These are phyloP conservation scores for Globisporangium cederbergense DNA, from an alignment of 352 stramenopile species.

Conservation along the genomic window DNA sequence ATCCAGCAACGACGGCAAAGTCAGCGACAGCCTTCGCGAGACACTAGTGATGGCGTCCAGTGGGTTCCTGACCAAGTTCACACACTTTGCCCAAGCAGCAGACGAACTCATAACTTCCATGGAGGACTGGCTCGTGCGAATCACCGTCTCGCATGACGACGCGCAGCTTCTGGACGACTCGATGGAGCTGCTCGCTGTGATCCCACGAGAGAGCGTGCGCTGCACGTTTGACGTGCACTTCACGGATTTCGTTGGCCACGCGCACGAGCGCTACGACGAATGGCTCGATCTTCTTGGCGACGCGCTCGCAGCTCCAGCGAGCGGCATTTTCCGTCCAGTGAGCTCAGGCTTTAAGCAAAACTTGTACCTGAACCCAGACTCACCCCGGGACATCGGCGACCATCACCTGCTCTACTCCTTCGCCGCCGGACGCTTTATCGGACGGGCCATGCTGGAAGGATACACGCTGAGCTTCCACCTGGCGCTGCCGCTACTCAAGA, in stretches of 20 bases:
- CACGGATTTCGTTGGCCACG: conserved; percentile 51
- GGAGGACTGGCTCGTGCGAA: background rate
- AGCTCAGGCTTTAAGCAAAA: conserved; percentile 27
- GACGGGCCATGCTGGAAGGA: conserved; percentile 57
- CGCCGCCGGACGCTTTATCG: conserved; percentile 37
- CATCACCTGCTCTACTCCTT: conserved; percentile 32
- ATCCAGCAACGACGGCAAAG: background rate
- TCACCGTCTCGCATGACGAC: background rate
- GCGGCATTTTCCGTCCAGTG: conserved; percentile 25
- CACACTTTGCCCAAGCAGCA: background rate
- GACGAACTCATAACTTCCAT: background rate
- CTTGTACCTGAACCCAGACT: conserved; percentile 36
- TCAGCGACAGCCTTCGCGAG: background rate
- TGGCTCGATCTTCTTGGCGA: conserved; percentile 66
- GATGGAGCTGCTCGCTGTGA: conserved; percentile 23
- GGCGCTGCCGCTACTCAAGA: conserved; percentile 91
- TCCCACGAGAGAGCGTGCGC: conserved; percentile 25
- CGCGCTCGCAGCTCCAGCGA: conserved; percentile 23
- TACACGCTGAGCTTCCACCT: conserved; percentile 90
- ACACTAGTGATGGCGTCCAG: background rate
- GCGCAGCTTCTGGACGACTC: conserved; percentile 14
- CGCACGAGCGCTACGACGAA: conserved; percentile 60
- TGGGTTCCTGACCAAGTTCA: conserved; percentile 1
- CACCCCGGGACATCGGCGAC: background rate
- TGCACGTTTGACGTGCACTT: conserved; percentile 53